Percentiles rank a stretch among this genome's conserved stretches.
phyloP scores from a whole-genome alignment of 176 grass and related monocot species.

The Carex myosuroides region DNA sequence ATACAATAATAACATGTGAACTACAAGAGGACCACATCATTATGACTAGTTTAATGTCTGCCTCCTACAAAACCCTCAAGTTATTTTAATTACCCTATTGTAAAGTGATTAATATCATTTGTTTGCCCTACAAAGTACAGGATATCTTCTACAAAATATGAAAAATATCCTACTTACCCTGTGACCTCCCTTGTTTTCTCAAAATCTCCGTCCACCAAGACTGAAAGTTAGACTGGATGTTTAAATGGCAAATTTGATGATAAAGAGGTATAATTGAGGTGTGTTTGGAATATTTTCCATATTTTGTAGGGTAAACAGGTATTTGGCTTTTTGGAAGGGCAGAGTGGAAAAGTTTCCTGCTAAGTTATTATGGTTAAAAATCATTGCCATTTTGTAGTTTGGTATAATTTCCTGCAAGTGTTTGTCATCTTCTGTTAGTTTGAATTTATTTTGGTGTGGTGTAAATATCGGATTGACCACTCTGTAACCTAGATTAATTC shows the following conservation, averaged over 20 bases:
- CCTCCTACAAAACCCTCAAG: not conserved
- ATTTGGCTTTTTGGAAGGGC: not conserved
- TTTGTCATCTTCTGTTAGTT: not conserved
- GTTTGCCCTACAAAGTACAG: not conserved
- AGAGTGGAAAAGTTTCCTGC: not conserved
- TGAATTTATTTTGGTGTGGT: not conserved
- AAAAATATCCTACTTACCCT: not conserved
- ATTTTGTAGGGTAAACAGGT: not conserved
- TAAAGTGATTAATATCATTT: not conserved
- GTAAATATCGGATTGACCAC: not conserved
- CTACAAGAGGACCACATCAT: not conserved
- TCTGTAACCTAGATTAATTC: not conserved
- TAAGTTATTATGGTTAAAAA: not conserved
- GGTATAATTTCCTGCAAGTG: not conserved
- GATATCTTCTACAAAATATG: not conserved
- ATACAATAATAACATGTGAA: slow-evolving; percentile 24
- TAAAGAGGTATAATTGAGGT: not conserved
- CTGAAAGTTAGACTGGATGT: not conserved
- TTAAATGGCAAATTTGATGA: not conserved
- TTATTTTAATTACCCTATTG: not conserved
- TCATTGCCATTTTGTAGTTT: not conserved
- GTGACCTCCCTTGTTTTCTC: not conserved
- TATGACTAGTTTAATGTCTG: not conserved
- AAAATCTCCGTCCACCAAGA: not conserved
- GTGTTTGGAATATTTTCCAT: not conserved